Evolutionary conservation across 2,329 filamentous ascomycete species (phyloP).

Genomic region (Emergomyces pasteurianus): DNA sequence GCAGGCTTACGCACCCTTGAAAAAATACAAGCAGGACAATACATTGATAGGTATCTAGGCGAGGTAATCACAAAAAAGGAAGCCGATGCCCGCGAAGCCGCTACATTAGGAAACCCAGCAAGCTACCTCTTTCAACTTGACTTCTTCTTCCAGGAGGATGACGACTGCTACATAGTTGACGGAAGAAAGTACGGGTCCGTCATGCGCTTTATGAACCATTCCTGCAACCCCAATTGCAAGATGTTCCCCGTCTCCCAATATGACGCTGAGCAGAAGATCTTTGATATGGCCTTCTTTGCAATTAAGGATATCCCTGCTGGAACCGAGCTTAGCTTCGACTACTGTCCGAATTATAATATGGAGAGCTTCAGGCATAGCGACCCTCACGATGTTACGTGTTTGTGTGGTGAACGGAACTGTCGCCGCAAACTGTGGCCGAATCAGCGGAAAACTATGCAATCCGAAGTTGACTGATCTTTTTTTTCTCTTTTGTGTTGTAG

Average conservation of each 20-base stretch:
- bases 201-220: constrained; percentile 38
- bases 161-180: constrained; percentile 30
- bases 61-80: constrained; percentile 30
- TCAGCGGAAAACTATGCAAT: constrained; percentile 21
- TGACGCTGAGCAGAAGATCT: constrained; percentile 30
- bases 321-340: constrained; percentile 38
- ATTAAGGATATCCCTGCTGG: constrained; percentile 28
- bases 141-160: constrained; percentile 20
- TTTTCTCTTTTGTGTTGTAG: neutral
- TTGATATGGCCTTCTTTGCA: constrained; percentile 38
- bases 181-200: constrained; percentile 31
- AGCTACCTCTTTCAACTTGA: constrained; percentile 35
- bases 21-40: constrained; percentile 30
- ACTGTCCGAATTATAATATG: constrained; percentile 25
- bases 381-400: constrained; percentile 29
- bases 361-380: constrained; percentile 17
- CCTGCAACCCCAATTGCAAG: constrained; percentile 36
- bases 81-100: constrained; percentile 28
- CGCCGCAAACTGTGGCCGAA: constrained; percentile 34
- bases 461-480: neutral
- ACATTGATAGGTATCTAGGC: constrained; percentile 35
- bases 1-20: constrained; percentile 30
- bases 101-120: constrained; percentile 16
- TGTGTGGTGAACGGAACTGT: constrained; percentile 33
- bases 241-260: constrained; percentile 32